Conservation (phyloP, 78 protist species). For the Monocercomonoides exilis region DNA sequence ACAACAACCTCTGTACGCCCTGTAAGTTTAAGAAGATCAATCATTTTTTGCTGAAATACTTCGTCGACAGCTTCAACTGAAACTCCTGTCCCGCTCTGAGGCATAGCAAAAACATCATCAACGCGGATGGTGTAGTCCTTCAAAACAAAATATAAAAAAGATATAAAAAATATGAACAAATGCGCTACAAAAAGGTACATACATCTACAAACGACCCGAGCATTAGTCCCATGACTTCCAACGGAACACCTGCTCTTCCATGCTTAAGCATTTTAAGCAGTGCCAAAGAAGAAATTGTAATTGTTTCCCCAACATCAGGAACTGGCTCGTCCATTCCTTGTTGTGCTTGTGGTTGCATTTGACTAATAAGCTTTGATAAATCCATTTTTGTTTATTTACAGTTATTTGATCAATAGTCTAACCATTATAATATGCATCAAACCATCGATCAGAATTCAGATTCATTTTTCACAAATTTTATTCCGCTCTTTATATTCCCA, state of each 20-base stretch:
- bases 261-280: slow-evolving; percentile 86
- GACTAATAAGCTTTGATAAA: too few species aligned
- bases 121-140: slow-evolving; percentile 49
- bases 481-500: too few species aligned
- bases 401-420: too few species aligned
- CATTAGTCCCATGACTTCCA: slow-evolving; percentile 99
- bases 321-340: too few species aligned
- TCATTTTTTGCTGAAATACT: slow-evolving; percentile 97
- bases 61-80: slow-evolving; percentile 97
- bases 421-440: too few species aligned
- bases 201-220: slow-evolving; percentile 98
- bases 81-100: slow-evolving; percentile 78
- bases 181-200: too few species aligned
- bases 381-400: too few species aligned
- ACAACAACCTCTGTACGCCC: slow-evolving; percentile 90
- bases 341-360: too few species aligned
- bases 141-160: not conserved
- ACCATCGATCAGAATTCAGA: too few species aligned
- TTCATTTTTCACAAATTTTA: too few species aligned
- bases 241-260: slow-evolving; percentile 98
- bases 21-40: slow-evolving; percentile 93
- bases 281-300: slow-evolving; percentile 91
- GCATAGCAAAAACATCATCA: slow-evolving; percentile 98
- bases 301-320: slow-evolving; percentile 90
- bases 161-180: not conserved